Percentiles rank a stretch among this genome's conserved stretches.
Conservation (phyloP, 1,284 basidiomycete genomes). For the Irpex lacteus region DNA sequence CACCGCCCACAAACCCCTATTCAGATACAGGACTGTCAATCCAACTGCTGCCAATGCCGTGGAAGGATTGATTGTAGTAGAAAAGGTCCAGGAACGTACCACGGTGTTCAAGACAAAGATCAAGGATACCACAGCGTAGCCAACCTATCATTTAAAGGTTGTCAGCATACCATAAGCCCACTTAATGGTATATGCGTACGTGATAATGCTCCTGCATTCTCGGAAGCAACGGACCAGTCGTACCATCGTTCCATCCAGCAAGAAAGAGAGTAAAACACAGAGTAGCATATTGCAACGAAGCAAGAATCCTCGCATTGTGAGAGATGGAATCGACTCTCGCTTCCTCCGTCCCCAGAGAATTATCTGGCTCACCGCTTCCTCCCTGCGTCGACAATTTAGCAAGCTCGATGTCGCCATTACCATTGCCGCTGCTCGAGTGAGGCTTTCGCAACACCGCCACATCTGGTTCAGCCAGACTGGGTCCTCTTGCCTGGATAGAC, state of each 20-base stretch:
- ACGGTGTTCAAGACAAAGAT: slow-evolving; percentile 55
- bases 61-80: too few relatives aligned
- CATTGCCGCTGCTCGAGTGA: too few relatives aligned
- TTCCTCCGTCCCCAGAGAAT: too few relatives aligned
- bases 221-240: slow-evolving; percentile 56
- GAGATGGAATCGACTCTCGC: background rate
- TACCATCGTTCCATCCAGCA: slow-evolving; percentile 61
- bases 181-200: slow-evolving; percentile 18
- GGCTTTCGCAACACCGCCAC: too few relatives aligned
- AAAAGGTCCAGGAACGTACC: slow-evolving; percentile 29
- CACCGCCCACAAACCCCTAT: slow-evolving; percentile 47
- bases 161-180: background rate
- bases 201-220: slow-evolving; percentile 51
- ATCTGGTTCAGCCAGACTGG: too few relatives aligned
- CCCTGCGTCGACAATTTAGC: too few relatives aligned
- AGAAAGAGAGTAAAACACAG: slow-evolving; percentile 43
- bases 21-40: too few relatives aligned
- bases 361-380: too few relatives aligned
- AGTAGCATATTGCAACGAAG: slow-evolving; percentile 35
- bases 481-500: too few relatives aligned
- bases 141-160: slow-evolving; percentile 28
- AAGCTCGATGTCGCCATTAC: too few relatives aligned
- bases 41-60: too few relatives aligned
- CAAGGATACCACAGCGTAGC: slow-evolving; percentile 46
- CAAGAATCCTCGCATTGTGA: background rate